Evolutionary conservation across 2,329 filamentous ascomycete genomes (phyloP), one percentile per base, ranked within the genome.

Genomic region (Fusarium chaquense): DNA sequence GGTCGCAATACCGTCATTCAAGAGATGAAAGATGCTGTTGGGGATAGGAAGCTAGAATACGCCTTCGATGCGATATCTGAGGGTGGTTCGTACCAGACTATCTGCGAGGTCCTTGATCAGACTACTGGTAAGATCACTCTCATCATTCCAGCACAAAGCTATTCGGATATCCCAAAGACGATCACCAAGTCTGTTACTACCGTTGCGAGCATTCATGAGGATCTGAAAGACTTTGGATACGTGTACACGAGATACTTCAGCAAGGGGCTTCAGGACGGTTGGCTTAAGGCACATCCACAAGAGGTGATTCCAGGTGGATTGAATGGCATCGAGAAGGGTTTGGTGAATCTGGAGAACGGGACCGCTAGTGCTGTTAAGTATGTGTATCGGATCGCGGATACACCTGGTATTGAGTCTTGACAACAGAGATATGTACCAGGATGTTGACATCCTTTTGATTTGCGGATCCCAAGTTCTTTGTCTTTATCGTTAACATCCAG

Each of bases 1-100:
- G 67, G 67, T 0, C 47, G 32, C 1, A 3, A 26, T 0, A 3
- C n/a, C 1, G 67, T 68, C 1, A 36, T 20, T 2, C 6, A 64
- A 33, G 45, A 53, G 12, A 68, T 70, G 0, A 50, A 7, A 8
- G 41, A n/a, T 0, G 26, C 20, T 0, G 45, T 70, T 8, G 22
- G 52, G 3, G 53, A 43, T 0, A 3, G 16, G 10, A 70, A 54
- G 32, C 41, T 70, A 0, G 46, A 63, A 12, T 54, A 53, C 0
- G 67, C 67, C 0, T 70, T 70, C 13, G 67, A 70, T 3, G 62
- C 67, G 9, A 26, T 70, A 6, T 70, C 67, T 4, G 67, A 68
- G 5, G 51, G 50, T 28, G 67, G 62, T 2, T 70, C 67, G 1
- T 70, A 69, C 9, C 66, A 69, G 22, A 70, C 66, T 3, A 63